Conservation (phyloP, 2,329 filamentous ascomycete species). For the Venturiaceae sp. region DNA sequence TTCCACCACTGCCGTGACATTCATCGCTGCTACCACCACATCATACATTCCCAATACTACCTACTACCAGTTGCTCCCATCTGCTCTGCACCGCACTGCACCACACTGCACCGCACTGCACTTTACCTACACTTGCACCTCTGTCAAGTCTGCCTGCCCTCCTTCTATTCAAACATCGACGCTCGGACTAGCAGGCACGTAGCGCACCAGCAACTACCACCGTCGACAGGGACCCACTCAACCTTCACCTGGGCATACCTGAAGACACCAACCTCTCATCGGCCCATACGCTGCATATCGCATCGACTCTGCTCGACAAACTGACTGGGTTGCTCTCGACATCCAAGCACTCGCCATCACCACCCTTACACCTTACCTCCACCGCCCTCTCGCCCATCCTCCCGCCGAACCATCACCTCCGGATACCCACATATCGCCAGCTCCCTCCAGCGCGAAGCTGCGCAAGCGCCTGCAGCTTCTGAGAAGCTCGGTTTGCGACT, state of each 20-base stretch:
- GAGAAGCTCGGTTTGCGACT: slow-evolving; percentile 1
- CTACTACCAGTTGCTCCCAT: too few relatives aligned
- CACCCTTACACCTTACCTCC: not conserved
- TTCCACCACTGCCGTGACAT: too few relatives aligned
- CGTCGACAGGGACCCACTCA: slow-evolving; percentile 2
- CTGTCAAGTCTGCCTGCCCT: not conserved
- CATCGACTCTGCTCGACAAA: too few relatives aligned
- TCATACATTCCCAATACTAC: too few relatives aligned
- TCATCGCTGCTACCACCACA: too few relatives aligned
- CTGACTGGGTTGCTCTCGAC: not conserved
- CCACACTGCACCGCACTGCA: not conserved
- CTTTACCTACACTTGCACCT: too few relatives aligned
- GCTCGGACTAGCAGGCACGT: not conserved
- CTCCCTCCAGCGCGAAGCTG: not conserved
- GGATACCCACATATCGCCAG: not conserved
- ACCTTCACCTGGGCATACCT: too few relatives aligned
- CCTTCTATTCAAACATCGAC: not conserved
- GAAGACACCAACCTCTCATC: not conserved
- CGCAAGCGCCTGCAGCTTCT: not conserved
- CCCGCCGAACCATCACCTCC: not conserved
- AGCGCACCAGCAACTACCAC: too few relatives aligned
- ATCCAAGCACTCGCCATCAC: not conserved
- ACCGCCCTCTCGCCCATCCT: not conserved
- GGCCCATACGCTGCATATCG: not conserved
- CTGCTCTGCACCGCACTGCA: too few relatives aligned